phyloP scores from a whole-genome alignment of 2,329 filamentous ascomycete genomes.

The Aureobasidium leucospermi region DNA sequence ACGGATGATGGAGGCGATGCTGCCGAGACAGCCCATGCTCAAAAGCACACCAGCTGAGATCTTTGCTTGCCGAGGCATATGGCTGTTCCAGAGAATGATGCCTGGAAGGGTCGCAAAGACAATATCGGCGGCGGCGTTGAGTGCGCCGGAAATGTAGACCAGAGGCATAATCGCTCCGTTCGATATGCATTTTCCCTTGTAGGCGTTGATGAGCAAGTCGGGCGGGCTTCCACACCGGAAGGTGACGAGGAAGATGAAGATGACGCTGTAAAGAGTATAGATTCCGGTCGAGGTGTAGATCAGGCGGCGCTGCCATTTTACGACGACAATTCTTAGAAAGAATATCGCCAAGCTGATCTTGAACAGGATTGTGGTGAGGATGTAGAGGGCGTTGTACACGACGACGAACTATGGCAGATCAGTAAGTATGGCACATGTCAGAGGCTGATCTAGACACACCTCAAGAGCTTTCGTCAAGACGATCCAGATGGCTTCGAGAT shows the following conservation, averaged over 20 bases:
- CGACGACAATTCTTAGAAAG: conserved; percentile 15
- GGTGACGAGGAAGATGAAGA: conserved; percentile 1
- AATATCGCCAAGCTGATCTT: conserved; percentile 17
- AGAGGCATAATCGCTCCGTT: conserved; percentile 6
- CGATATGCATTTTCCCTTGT: conserved; percentile 12
- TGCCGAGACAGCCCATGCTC: conserved; percentile 12
- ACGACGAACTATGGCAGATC: background rate
- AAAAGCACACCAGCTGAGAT: conserved; percentile 13
- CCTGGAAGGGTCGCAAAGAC: conserved; percentile 10
- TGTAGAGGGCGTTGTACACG: conserved; percentile 9
- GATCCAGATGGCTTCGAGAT: background rate
- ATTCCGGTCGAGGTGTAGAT: background rate
- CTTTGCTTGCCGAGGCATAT: conserved; percentile 13
- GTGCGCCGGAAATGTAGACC: conserved; percentile 10
- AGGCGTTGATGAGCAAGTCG: conserved; percentile 5
- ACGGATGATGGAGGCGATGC: conserved; percentile 14
- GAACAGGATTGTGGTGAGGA: conserved; percentile 15
- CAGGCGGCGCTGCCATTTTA: conserved; percentile 12
- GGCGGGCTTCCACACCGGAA: conserved; percentile 1
- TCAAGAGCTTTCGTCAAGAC: conserved; percentile 1
- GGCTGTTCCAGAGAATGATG: conserved; percentile 12
- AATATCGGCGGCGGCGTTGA: conserved; percentile 14
- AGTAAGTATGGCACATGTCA: background rate
- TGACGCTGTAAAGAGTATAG: background rate
- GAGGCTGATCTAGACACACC: background rate